Evolutionary conservation across 257 asterid genomes (phyloP).

Genomic region (Jacaranda mimosifolia): DNA sequence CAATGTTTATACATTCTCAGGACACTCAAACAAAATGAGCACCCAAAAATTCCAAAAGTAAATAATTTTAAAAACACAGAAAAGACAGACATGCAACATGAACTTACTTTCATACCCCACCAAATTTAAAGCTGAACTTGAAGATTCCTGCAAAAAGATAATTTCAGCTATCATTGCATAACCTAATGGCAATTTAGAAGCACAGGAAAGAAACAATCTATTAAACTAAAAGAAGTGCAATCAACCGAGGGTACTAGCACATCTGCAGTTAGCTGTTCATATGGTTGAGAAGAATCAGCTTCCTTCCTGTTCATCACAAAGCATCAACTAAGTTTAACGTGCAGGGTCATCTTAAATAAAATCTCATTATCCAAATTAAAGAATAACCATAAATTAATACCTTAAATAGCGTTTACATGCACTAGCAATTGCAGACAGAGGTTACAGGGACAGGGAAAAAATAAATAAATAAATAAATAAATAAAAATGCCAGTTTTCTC

Average conservation of each 20-base stretch:
- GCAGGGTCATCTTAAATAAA: background rate
- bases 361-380: background rate
- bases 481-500: conserved; percentile 1
- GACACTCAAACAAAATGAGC: conserved; percentile 29
- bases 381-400: background rate
- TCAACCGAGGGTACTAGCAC: conserved; percentile 57
- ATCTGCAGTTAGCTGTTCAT: conserved; percentile 67
- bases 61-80: conserved; percentile 2
- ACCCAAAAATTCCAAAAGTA: conserved; percentile 18
- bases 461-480: too few relatives aligned
- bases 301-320: conserved; percentile 70
- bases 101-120: conserved; percentile 82
- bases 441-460: background rate
- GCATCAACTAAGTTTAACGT: conserved; percentile 9
- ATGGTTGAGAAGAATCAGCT: conserved; percentile 56
- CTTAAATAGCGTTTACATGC: conserved; percentile 8
- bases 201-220: background rate
- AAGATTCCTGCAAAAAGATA: conserved; percentile 51
- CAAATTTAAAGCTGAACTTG: conserved; percentile 59
- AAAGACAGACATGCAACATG: conserved; percentile 13
- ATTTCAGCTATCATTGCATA: conserved; percentile 30
- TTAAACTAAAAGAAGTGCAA: background rate
- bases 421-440: background rate
- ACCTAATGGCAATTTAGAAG: conserved; percentile 13
- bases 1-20: background rate